A percentile compares a stretch with the other conserved stretches of the same genome.
Evolutionary conservation across 345 rosid genomes (phyloP).

Genomic region (Kandelia obovata): DNA sequence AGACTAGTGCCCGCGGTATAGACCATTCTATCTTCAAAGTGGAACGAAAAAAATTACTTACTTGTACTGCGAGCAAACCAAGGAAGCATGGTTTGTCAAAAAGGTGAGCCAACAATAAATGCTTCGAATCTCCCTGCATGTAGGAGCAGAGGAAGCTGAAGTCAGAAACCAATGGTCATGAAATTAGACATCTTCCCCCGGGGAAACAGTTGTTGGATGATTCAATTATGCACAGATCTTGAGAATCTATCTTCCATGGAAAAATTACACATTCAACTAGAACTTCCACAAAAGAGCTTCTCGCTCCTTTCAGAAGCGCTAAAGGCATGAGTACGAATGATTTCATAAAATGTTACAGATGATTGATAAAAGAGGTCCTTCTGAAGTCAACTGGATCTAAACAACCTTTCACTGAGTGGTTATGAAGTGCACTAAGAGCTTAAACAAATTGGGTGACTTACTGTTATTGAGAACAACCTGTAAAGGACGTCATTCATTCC

Average conservation of each 20-base stretch:
- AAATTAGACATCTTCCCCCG: not conserved
- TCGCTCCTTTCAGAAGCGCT: not conserved
- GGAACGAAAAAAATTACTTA: constrained; percentile 6
- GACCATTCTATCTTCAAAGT: too few relatives aligned
- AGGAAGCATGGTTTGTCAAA: constrained; percentile 97
- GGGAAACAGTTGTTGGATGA: not conserved
- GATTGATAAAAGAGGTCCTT: not conserved
- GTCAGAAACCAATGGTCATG: constrained; percentile 13
- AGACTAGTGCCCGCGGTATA: not conserved
- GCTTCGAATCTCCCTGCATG: constrained; percentile 74
- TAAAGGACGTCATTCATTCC: constrained; percentile 98
- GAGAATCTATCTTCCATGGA: not conserved
- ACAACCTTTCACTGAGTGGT: not conserved
- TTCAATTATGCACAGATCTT: too few relatives aligned
- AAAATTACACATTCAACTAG: not conserved
- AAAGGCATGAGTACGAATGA: not conserved
- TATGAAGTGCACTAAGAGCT: not conserved
- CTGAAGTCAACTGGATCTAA: not conserved
- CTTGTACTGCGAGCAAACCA: constrained; percentile 80
- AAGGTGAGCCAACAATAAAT: constrained; percentile 78
- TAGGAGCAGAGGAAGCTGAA: constrained; percentile 4
- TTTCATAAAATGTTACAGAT: not conserved
- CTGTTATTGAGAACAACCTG: constrained; percentile 61
- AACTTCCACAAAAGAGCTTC: not conserved
- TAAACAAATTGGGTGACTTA: constrained; percentile 20